These are phyloP conservation scores for Tolypocladium guangdongense DNA, from an alignment of 2,329 filamentous ascomycete species.

Conservation along the genomic window DNA sequence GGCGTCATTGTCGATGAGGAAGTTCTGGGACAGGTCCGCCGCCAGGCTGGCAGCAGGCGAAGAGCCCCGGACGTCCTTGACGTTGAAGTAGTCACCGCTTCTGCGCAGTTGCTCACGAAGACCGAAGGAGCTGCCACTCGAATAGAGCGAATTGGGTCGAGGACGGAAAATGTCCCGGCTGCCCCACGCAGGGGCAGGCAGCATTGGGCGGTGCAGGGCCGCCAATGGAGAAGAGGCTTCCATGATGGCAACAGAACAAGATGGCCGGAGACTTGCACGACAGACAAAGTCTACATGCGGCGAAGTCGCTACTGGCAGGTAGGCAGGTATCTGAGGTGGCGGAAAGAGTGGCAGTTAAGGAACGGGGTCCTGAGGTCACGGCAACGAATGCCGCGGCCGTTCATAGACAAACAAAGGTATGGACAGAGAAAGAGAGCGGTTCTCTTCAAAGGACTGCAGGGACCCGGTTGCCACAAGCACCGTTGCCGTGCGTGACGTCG, in stretches of 20 bases:
- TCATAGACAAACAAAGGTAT: constrained; percentile 1
- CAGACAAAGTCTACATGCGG: not conserved
- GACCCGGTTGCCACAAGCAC: not conserved
- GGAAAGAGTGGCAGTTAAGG: constrained; percentile 5
- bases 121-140: constrained; percentile 58
- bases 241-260: constrained; percentile 41
- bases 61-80: constrained; percentile 68
- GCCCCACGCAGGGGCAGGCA: constrained; percentile 50
- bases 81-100: constrained; percentile 67
- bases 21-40: constrained; percentile 92
- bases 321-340: constrained; percentile 12
- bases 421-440: constrained; percentile 3
- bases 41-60: constrained; percentile 87
- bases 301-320: constrained; percentile 12
- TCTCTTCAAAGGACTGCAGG: not conserved
- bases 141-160: constrained; percentile 34
- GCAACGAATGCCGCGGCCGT: not conserved
- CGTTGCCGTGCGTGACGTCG: not conserved
- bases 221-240: constrained; percentile 90
- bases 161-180: constrained; percentile 41
- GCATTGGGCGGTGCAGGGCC: constrained; percentile 70
- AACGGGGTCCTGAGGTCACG: constrained; percentile 2
- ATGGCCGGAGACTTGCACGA: constrained; percentile 1
- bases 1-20: constrained; percentile 73
- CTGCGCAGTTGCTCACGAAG: constrained; percentile 64